Conservation (phyloP, 768 basidiomycete genomes). For the Trametes cinnabarina region DNA sequence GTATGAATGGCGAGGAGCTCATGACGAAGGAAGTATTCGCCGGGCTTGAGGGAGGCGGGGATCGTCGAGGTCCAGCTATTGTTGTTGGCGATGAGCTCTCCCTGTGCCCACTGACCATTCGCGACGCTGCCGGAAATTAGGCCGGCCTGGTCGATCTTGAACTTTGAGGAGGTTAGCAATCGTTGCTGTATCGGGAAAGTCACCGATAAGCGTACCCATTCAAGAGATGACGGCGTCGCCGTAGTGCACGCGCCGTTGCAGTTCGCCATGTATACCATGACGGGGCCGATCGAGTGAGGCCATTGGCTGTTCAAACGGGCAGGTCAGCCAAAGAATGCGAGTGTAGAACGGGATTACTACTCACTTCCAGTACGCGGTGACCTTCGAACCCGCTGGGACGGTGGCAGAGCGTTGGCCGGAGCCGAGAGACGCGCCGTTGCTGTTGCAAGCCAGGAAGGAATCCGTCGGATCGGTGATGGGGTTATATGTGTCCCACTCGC, state of each 20-base stretch:
- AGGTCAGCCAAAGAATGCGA: neutral
- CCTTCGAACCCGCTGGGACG: conserved; percentile 36
- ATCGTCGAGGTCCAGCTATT: conserved; percentile 32
- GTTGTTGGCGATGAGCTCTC: conserved; percentile 35
- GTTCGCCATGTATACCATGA: conserved; percentile 38
- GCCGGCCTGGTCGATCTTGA: conserved; percentile 38
- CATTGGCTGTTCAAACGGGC: conserved; percentile 24
- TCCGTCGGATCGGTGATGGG: conserved; percentile 39
- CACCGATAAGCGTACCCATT: conserved; percentile 26
- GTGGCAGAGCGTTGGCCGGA: conserved; percentile 37
- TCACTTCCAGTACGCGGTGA: conserved; percentile 41
- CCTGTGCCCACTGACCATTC: conserved; percentile 35
- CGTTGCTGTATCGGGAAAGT: neutral
- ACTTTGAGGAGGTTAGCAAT: conserved; percentile 19
- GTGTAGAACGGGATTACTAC: neutral
- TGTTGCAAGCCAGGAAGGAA: conserved; percentile 37
- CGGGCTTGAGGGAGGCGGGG: conserved; percentile 21
- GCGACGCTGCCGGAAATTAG: conserved; percentile 32
- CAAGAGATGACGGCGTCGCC: conserved; percentile 29
- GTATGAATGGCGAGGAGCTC: conserved; percentile 37
- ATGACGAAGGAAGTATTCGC: conserved; percentile 31
- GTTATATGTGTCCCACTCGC: conserved; percentile 41
- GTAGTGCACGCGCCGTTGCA: conserved; percentile 34
- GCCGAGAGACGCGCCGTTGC: conserved; percentile 33
- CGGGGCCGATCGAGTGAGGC: conserved; percentile 35